These are phyloP conservation scores for Mariannaea sp. DNA, from an alignment of 2,329 filamentous ascomycete genomes.

Conservation along the genomic window DNA sequence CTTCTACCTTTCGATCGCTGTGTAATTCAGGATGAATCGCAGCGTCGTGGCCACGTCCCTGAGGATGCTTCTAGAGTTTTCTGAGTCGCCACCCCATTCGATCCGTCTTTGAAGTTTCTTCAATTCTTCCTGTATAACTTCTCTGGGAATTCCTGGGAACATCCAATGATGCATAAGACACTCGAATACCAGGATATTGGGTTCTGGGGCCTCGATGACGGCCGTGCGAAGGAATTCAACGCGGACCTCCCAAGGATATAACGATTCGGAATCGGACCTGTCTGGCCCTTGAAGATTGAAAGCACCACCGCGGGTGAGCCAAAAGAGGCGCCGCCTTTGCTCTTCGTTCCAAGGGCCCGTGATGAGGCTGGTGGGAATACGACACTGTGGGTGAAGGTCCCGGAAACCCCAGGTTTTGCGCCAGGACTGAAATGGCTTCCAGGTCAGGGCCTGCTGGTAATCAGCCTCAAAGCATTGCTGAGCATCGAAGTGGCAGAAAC, in stretches of 20 bases:
- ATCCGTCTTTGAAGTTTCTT: conserved; percentile 37
- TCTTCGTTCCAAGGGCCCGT: conserved; percentile 50
- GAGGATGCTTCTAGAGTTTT: conserved; percentile 33
- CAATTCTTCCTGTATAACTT: conserved; percentile 37
- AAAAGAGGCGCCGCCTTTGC: conserved; percentile 49
- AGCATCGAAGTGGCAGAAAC: conserved; percentile 40
- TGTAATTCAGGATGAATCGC: conserved; percentile 26
- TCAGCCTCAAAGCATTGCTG: conserved; percentile 45
- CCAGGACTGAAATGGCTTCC: conserved; percentile 30
- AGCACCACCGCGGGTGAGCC: conserved; percentile 50
- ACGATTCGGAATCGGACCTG: too few species aligned
- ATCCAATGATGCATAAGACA: conserved; percentile 40
- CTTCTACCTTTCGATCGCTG: background rate
- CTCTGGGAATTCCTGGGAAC: conserved; percentile 38
- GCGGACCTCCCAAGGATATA: conserved; percentile 48
- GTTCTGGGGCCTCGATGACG: conserved; percentile 37
- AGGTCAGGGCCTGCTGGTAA: conserved; percentile 37
- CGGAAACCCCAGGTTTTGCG: conserved; percentile 31
- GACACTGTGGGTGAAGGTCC: conserved; percentile 47
- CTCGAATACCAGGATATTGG: conserved; percentile 39
- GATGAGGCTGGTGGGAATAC: conserved; percentile 48
- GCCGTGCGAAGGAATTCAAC: conserved; percentile 45
- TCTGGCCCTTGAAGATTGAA: conserved; percentile 34
- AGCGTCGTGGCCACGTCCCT: conserved; percentile 29
- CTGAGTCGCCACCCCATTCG: conserved; percentile 39